Evolutionary conservation across 2,329 filamentous ascomycete species (phyloP), one percentile per base, ranked within the genome.

Genomic region (Erysiphe pisi): DNA sequence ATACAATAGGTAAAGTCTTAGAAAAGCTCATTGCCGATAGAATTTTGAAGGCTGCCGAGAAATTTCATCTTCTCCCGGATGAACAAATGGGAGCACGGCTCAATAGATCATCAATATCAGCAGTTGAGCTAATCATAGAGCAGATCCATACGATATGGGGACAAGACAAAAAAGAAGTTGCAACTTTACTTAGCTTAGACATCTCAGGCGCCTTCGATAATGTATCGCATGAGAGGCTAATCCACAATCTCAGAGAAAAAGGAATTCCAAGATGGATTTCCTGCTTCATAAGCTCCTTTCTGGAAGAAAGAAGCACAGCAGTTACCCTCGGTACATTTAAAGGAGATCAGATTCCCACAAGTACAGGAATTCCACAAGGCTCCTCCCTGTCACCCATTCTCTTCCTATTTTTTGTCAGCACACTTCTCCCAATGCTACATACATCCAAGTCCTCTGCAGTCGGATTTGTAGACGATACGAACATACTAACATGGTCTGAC

Each of bases 11-110:
- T 1, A 75, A 75, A 16, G 1, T 75, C 20, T 28, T 75, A 4
- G 49, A 75, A 61, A 75, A 75, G 18, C 18, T 75, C 3, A n/a
- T 75, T 3, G 28, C 49, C 0, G 43, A 75, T 12, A 16, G 73
- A 16, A 75, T 75, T 28, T 75, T 25, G 18, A 74, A 74, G 8
- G 70, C 70, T 11, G 70, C 70, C 28, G 40, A 74, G 28, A 74
- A 4, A 47, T 31, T 4, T 28, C 3, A 49, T 25, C 70, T 74
- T 12, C 25, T 74, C 22, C 70, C 22, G 2, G 70, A 49, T 4
- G n/a, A 74, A 52, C 70, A 74, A 25, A 74, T 74, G 6, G 45
- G 70, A 0, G 40, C 40, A 2, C 22, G 70, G 18, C 40, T 18
- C 25, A 25, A 49, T 3, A 74, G 40, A 22, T 74, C 40, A 14